Conservation (phyloP, 768 basidiomycete genomes). For the Boletus fagicola region DNA sequence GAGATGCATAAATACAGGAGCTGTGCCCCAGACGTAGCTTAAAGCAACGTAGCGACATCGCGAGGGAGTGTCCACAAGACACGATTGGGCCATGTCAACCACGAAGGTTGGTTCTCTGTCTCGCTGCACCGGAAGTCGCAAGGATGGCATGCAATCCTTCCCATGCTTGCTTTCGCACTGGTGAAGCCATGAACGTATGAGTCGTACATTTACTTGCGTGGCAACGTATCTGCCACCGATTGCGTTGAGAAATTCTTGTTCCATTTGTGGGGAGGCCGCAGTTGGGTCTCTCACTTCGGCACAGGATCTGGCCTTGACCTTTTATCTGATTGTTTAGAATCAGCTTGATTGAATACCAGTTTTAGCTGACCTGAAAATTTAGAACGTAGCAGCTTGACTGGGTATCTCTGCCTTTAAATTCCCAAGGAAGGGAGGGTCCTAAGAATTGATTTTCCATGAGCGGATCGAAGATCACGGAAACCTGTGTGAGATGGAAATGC, state of each 20-base stretch:
- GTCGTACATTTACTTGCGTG: not conserved
- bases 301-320: constrained; percentile 4
- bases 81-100: constrained; percentile 11
- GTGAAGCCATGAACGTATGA: constrained; percentile 13
- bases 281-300: not conserved
- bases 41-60: constrained; percentile 22
- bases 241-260: not conserved
- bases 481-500: constrained; percentile 17
- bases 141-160: constrained; percentile 1
- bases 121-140: not conserved
- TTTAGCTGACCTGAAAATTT: constrained; percentile 5
- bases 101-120: constrained; percentile 9
- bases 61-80: constrained; percentile 16
- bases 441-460: too few relatives aligned
- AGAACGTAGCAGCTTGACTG: not conserved
- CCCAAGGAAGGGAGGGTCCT: constrained; percentile 13
- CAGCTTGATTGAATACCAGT: not conserved
- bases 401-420: not conserved
- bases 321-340: not conserved
- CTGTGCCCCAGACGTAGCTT: constrained; percentile 22
- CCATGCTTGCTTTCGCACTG: constrained; percentile 13
- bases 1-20: constrained; percentile 7
- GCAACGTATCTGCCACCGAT: constrained; percentile 12
- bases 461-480: constrained; percentile 3
- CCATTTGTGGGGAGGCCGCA: not conserved